Evolutionary conservation across 192 early-diverging fungal genomes (phyloP).

Genomic region (Coemansia sp.): DNA sequence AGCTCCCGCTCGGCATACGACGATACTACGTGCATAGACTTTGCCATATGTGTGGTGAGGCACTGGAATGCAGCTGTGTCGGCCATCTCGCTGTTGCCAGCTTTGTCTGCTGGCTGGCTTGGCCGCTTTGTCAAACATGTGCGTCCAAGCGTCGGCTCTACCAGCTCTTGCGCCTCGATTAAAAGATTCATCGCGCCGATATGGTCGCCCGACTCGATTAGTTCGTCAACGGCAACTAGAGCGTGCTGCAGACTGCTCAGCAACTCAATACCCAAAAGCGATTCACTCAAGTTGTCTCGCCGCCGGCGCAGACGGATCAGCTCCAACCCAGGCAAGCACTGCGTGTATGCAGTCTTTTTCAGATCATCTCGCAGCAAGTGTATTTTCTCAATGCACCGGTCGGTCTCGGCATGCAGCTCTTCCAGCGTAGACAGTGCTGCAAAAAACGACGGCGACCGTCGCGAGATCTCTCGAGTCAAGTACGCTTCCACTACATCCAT

Average conservation of each 20-base stretch:
- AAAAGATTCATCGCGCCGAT: conserved; percentile 89
- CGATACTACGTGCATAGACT: conserved; percentile 15
- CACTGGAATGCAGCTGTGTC: conserved; percentile 33
- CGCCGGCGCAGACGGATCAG: conserved; percentile 79
- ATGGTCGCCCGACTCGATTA: conserved; percentile 79
- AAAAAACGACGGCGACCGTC: conserved; percentile 94
- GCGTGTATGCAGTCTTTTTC: conserved; percentile 59
- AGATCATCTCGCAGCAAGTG: conserved; percentile 72
- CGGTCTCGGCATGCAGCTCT: conserved; percentile 87
- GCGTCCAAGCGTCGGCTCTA: conserved; percentile 19
- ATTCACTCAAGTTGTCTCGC: conserved; percentile 65
- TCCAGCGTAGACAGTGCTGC: conserved; percentile 90
- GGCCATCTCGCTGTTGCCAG: conserved; percentile 6
- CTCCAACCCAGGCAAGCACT: conserved; percentile 76
- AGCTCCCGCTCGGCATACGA: conserved; percentile 45
- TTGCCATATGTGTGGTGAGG: conserved; percentile 30
- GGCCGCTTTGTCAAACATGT: not conserved
- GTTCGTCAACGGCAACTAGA: conserved; percentile 79
- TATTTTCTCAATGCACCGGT: conserved; percentile 87
- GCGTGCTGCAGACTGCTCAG: conserved; percentile 76
- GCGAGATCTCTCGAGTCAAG: conserved; percentile 90
- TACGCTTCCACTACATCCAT: conserved; percentile 94
- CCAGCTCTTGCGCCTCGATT: conserved; percentile 70
- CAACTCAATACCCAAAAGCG: conserved; percentile 69
- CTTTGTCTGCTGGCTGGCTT: not conserved